Conservation (phyloP, 2,329 filamentous ascomycete species). For the Sarocladium brachiariae region DNA sequence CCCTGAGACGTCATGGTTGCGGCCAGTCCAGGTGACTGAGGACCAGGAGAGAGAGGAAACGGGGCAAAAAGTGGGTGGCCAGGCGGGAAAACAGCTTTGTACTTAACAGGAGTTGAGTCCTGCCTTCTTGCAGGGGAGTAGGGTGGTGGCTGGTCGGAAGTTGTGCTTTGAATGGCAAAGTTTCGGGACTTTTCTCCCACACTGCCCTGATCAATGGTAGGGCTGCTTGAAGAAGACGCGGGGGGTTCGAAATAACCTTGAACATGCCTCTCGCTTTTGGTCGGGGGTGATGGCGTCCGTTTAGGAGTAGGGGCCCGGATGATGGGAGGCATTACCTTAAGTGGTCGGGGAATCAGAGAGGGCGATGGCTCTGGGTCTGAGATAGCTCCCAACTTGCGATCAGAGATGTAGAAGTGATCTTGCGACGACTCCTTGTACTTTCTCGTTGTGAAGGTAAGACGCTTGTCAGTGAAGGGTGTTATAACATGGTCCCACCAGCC, state of each 20-base stretch:
- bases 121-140: conserved; percentile 43
- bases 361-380: conserved; percentile 6
- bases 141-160: conserved; percentile 43
- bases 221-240: conserved; percentile 17
- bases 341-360: neutral
- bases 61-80: conserved; percentile 38
- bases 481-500: conserved; percentile 77
- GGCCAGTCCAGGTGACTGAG: conserved; percentile 55
- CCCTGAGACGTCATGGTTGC: conserved; percentile 57
- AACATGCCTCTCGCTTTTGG: conserved; percentile 10
- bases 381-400: conserved; percentile 1
- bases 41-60: conserved; percentile 52
- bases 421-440: conserved; percentile 26
- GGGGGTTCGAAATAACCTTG: conserved; percentile 10
- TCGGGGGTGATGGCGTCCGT: conserved; percentile 24
- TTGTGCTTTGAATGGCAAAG: conserved; percentile 28
- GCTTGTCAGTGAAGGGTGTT: conserved; percentile 55
- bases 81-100: conserved; percentile 53
- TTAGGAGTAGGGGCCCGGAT: conserved; percentile 30
- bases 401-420: conserved; percentile 12
- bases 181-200: conserved; percentile 29
- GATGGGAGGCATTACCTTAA: conserved; percentile 25
- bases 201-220: conserved; percentile 11
- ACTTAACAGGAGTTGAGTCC: conserved; percentile 35
- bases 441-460: conserved; percentile 35